Percentiles rank a stretch among this genome's conserved stretches.
phyloP scores from a whole-genome alignment of 164 flowering plant genomes.

The Nymphaea thermarum region DNA sequence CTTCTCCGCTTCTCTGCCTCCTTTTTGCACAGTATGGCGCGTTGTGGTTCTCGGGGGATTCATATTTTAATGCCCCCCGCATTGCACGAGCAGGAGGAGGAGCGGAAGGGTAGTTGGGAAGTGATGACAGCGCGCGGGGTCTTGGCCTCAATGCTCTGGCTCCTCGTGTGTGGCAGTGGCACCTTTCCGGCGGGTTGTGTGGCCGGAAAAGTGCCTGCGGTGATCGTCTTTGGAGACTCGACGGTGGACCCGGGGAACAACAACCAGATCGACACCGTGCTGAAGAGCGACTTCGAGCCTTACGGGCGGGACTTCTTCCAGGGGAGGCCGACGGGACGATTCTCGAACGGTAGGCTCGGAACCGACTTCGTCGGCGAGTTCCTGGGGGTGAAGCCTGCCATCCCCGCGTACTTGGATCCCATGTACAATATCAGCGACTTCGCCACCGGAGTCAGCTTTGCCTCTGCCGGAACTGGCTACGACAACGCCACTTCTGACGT shows the following conservation, averaged over 20 bases:
- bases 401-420: conserved; percentile 68
- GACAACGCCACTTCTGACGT: conserved; percentile 54
- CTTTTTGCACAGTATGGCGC: too few species aligned
- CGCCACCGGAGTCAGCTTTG: conserved; percentile 60
- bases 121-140: too few species aligned
- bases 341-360: conserved; percentile 48
- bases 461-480: conserved; percentile 68
- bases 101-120: too few species aligned
- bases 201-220: conserved; percentile 16
- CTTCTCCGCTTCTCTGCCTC: too few species aligned
- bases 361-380: conserved; percentile 55
- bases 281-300: conserved; percentile 57
- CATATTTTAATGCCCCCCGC: too few species aligned
- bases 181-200: background rate
- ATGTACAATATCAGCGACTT: conserved; percentile 32
- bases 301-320: conserved; percentile 56
- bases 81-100: too few species aligned
- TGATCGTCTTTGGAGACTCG: conserved; percentile 73
- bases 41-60: too few species aligned
- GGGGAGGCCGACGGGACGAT: conserved; percentile 46
- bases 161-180: background rate
- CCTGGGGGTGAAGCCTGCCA: conserved; percentile 31
- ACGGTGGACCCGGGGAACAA: conserved; percentile 68
- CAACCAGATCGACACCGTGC: conserved; percentile 30
- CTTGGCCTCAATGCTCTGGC: too few species aligned